These are phyloP conservation scores for Jackrogersella minutella DNA, from an alignment of 495 filamentous ascomycete genomes.

Conservation along the genomic window DNA sequence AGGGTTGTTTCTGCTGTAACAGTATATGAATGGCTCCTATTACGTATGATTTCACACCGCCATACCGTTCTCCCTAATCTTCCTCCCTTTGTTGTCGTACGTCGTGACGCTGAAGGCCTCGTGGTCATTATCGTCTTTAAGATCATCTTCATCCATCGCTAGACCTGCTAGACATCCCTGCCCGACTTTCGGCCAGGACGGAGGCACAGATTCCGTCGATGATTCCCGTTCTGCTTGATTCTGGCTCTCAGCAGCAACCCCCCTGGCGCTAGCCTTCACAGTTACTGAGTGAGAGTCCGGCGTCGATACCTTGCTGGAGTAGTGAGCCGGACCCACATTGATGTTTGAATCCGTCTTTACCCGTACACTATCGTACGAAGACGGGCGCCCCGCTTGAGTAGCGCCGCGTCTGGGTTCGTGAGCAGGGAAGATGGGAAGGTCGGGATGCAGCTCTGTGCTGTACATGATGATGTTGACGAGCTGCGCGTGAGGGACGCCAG, in stretches of 20 bases:
- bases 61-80: conserved; percentile 44
- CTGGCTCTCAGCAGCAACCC: neutral
- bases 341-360: conserved; percentile 24
- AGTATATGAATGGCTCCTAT: neutral
- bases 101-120: conserved; percentile 62
- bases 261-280: neutral
- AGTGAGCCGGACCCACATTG: conserved; percentile 22
- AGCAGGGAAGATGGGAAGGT: conserved; percentile 55
- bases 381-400: conserved; percentile 47
- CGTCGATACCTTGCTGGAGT: conserved; percentile 34
- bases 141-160: conserved; percentile 56
- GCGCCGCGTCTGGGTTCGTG: conserved; percentile 34
- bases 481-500: conserved; percentile 48
- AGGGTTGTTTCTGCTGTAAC: neutral
- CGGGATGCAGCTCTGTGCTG: conserved; percentile 48
- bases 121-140: conserved; percentile 58
- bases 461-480: conserved; percentile 50
- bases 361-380: conserved; percentile 16
- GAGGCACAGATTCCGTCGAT: conserved; percentile 54
- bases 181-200: conserved; percentile 72
- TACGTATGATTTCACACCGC: conserved; percentile 1
- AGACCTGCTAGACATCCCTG: conserved; percentile 60
- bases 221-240: conserved; percentile 28
- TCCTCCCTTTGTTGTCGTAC: conserved; percentile 54
- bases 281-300: conserved; percentile 20